Percentiles rank a stretch among this genome's conserved stretches.
Evolutionary conservation across 345 rosid genomes (phyloP).

Genomic region (Eucalyptus regnans): DNA sequence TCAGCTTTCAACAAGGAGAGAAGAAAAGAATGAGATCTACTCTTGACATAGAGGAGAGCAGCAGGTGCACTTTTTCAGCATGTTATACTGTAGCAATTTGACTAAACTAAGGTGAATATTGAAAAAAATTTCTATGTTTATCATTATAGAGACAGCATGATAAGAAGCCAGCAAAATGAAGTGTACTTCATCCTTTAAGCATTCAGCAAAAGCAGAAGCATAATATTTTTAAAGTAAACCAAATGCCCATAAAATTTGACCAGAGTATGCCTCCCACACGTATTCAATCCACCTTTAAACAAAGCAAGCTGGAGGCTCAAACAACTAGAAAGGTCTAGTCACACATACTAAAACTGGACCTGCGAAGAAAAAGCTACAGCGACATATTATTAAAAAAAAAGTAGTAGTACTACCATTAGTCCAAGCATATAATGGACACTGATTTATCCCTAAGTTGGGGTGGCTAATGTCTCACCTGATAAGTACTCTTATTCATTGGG

Average conservation of each 20-base stretch:
- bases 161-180: neutral
- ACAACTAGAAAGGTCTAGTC: neutral
- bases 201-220: neutral
- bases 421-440: neutral
- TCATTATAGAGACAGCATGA: neutral
- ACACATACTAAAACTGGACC: neutral
- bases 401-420: neutral
- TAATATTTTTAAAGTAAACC: neutral
- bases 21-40: neutral
- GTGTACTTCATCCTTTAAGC: neutral
- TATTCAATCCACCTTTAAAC: neutral
- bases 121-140: neutral
- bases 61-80: neutral
- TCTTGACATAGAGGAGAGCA: neutral
- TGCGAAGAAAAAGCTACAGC: neutral
- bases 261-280: neutral
- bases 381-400: neutral
- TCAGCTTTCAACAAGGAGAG: neutral
- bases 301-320: neutral
- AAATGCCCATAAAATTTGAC: neutral
- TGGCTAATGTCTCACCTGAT: neutral
- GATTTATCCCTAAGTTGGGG: neutral
- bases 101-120: neutral
- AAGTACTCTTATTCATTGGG: neutral
- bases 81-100: neutral